These are phyloP conservation scores for Podochytrium sp. DNA, from an alignment of 192 early-diverging fungal species.

Conservation along the genomic window DNA sequence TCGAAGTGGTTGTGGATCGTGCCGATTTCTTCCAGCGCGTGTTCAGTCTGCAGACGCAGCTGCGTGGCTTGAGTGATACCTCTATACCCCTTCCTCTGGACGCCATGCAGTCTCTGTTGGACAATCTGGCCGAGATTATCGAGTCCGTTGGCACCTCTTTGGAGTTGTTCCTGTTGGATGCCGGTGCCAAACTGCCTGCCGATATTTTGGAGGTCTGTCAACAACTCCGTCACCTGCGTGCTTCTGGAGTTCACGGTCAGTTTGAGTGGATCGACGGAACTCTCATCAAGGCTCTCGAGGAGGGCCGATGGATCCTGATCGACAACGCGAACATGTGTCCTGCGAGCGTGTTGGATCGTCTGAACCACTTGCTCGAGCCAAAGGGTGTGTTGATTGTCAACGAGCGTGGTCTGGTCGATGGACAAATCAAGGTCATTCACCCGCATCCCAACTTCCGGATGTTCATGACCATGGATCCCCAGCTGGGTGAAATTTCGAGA, in stretches of 20 bases:
- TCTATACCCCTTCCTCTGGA: neutral
- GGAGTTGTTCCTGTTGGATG: neutral
- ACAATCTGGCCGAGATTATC: neutral
- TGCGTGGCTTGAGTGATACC: neutral
- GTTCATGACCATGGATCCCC: slow-evolving; percentile 94
- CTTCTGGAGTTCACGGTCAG: slow-evolving; percentile 56
- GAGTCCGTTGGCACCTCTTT: slow-evolving; percentile 10
- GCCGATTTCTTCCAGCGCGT: neutral
- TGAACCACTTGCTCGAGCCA: slow-evolving; percentile 92
- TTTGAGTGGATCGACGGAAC: slow-evolving; percentile 99
- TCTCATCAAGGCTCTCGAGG: slow-evolving; percentile 84
- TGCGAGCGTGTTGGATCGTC: slow-evolving; percentile 90
- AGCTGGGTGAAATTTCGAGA: slow-evolving; percentile 89
- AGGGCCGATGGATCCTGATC: slow-evolving; percentile 91
- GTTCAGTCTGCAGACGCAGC: neutral
- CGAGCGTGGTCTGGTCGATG: slow-evolving; percentile 84
- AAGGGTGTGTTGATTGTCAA: slow-evolving; percentile 86
- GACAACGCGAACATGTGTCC: slow-evolving; percentile 97
- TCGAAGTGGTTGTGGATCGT: slow-evolving; percentile 3
- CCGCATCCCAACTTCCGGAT: slow-evolving; percentile 92
- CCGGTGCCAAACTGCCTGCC: slow-evolving; percentile 9
- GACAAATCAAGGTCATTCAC: slow-evolving; percentile 70
- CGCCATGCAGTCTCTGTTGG: neutral
- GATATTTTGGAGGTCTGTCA: slow-evolving; percentile 5
- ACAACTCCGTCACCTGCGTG: neutral